Percentiles rank a stretch among this genome's conserved stretches.
Evolutionary conservation across 257 asterid species (phyloP).

Genomic region (Solanum gracilifrons): DNA sequence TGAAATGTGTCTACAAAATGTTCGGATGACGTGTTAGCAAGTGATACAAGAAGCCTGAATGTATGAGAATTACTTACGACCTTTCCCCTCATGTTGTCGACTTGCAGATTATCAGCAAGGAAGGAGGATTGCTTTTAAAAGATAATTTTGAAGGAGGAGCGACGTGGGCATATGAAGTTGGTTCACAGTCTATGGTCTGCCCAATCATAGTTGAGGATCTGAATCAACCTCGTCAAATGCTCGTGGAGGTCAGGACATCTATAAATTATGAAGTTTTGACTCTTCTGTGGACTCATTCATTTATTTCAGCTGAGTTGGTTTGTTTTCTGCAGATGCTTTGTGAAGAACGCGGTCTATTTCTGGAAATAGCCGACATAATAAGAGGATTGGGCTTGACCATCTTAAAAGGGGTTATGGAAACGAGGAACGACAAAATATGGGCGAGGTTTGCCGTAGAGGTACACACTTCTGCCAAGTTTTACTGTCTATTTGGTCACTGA

Average conservation of each 20-base stretch:
- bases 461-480: background rate
- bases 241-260: constrained; percentile 46
- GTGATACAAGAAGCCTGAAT: background rate
- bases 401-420: constrained; percentile 87
- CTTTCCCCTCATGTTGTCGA: background rate
- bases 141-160: constrained; percentile 81
- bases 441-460: constrained; percentile 91
- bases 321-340: constrained; percentile 60
- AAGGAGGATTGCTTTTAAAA: constrained; percentile 56
- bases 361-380: constrained; percentile 86
- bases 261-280: background rate
- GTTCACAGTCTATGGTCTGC: constrained; percentile 73
- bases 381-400: constrained; percentile 83
- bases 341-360: constrained; percentile 68
- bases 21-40: background rate
- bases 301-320: background rate
- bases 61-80: background rate
- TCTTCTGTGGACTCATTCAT: background rate
- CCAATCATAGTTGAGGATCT: constrained; percentile 92
- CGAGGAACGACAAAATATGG: constrained; percentile 73
- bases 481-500: background rate
- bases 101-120: constrained; percentile 60
- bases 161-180: constrained; percentile 98
- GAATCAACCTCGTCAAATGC: constrained; percentile 86
- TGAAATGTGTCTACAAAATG: background rate